Percentiles rank a stretch among this genome's conserved stretches.
These are phyloP conservation scores for Hyparrhenia diplandra DNA, from an alignment of 176 grass and related monocot genomes.

Conservation along the genomic window DNA sequence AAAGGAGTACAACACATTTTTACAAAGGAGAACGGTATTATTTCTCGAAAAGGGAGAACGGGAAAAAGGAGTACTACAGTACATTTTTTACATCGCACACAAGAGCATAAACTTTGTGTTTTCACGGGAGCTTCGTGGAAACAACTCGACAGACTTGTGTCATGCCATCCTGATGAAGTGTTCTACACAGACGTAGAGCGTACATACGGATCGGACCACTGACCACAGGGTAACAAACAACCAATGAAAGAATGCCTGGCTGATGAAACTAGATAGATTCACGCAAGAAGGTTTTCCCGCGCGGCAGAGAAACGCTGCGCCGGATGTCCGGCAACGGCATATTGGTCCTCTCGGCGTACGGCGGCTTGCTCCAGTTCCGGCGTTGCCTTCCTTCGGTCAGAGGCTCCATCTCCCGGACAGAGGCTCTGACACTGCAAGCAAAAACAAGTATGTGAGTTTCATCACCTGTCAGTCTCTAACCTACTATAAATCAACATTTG, in stretches of 20 bases:
- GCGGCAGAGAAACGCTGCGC: conserved; percentile 60
- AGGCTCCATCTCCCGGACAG: conserved; percentile 40
- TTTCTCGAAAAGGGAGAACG: too few relatives aligned
- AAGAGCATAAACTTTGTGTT: neutral
- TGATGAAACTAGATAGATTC: conserved; percentile 12
- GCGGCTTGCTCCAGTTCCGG: conserved; percentile 47
- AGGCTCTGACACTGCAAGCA: conserved; percentile 24
- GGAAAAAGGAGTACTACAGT: too few relatives aligned
- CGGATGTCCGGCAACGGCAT: conserved; percentile 34
- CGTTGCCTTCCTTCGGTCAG: conserved; percentile 51
- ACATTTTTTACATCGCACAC: neutral
- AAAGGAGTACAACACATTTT: too few relatives aligned
- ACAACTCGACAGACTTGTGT: neutral
- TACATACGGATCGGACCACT: neutral
- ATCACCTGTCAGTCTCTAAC: neutral
- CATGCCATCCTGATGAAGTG: neutral
- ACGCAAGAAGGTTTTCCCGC: conserved; percentile 40
- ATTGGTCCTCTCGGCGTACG: conserved; percentile 36
- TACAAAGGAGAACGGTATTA: too few relatives aligned
- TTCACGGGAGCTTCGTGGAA: neutral
- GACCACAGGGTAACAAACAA: neutral
- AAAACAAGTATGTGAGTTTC: neutral
- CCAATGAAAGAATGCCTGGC: conserved; percentile 16
- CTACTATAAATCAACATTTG: neutral
- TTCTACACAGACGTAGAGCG: conserved; percentile 34